phyloP scores from a whole-genome alignment of 108 stramenopile species.

The Pseudonitzschia multiseries region DNA sequence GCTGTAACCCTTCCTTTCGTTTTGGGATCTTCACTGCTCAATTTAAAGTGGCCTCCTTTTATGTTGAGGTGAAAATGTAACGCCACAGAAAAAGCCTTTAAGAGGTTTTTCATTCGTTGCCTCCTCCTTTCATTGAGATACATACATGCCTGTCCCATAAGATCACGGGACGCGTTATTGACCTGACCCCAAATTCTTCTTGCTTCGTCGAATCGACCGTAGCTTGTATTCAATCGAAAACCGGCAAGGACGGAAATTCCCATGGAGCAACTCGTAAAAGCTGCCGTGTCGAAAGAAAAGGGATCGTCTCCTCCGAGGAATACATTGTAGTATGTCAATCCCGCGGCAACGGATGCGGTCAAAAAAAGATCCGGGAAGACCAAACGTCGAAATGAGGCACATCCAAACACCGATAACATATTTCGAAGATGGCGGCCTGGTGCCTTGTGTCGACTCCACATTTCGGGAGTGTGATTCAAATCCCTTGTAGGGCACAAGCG shows the following conservation, averaged over 20 bases:
- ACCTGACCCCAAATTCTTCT: slow-evolving; percentile 33
- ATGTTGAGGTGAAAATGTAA: slow-evolving; percentile 46
- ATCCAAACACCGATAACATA: slow-evolving; percentile 25
- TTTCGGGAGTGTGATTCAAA: slow-evolving; percentile 38
- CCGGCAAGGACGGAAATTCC: slow-evolving; percentile 52
- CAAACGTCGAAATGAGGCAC: slow-evolving; percentile 48
- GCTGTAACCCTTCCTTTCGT: slow-evolving; percentile 40
- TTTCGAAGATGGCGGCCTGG: slow-evolving; percentile 47
- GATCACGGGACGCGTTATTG: slow-evolving; percentile 41
- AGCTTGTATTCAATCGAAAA: slow-evolving; percentile 54
- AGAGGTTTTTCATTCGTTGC: slow-evolving; percentile 39
- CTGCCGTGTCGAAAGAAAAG: slow-evolving; percentile 3
- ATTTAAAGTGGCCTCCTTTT: slow-evolving; percentile 31
- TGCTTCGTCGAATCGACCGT: slow-evolving; percentile 49
- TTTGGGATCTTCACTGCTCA: slow-evolving; percentile 25
- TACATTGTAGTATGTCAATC: slow-evolving; percentile 51
- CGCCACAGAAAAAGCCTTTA: slow-evolving; percentile 51
- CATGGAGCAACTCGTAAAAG: slow-evolving; percentile 50
- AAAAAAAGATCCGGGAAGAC: slow-evolving; percentile 53
- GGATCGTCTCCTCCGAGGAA: not conserved
- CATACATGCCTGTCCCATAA: slow-evolving; percentile 49
- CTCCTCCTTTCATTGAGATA: slow-evolving; percentile 32
- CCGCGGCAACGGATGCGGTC: slow-evolving; percentile 34
- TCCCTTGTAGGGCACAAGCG: slow-evolving; percentile 44
- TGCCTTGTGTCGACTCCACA: slow-evolving; percentile 52